These are phyloP conservation scores for Aspergillus bertholletiae DNA, from an alignment of 495 filamentous ascomycete species.

Conservation along the genomic window DNA sequence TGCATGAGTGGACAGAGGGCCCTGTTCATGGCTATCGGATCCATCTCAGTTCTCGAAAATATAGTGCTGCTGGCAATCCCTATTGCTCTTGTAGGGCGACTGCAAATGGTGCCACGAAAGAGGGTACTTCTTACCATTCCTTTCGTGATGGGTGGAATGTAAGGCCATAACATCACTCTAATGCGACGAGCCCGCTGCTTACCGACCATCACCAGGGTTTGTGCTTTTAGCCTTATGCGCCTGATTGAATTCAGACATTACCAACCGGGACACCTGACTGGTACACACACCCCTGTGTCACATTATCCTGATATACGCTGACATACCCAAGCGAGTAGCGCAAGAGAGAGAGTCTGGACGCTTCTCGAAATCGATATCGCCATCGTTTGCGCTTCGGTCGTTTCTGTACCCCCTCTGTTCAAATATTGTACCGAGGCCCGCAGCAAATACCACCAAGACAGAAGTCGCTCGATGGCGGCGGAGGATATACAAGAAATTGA, in stretches of 20 bases:
- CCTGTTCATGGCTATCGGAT: slow-evolving; percentile 18
- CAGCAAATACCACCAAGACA: background rate
- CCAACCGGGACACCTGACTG: slow-evolving; percentile 15
- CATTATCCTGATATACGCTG: too few species aligned
- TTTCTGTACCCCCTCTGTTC: slow-evolving; percentile 28
- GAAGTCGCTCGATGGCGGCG: background rate
- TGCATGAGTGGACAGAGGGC: slow-evolving; percentile 22
- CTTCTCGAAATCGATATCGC: slow-evolving; percentile 48
- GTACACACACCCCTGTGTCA: background rate
- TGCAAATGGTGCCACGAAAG: slow-evolving; percentile 22
- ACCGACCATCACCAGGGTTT: slow-evolving; percentile 21
- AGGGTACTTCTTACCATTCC: slow-evolving; percentile 29
- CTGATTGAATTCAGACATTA: slow-evolving; percentile 19
- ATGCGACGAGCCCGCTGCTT: too few species aligned
- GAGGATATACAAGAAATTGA: background rate
- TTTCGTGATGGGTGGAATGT: slow-evolving; percentile 29
- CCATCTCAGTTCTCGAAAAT: slow-evolving; percentile 22
- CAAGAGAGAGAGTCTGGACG: slow-evolving; percentile 46
- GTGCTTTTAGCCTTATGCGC: slow-evolving; percentile 24
- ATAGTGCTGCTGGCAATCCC: slow-evolving; percentile 28
- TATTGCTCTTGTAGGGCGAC: slow-evolving; percentile 29
- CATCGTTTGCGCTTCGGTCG: slow-evolving; percentile 47
- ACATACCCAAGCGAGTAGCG: slow-evolving; percentile 11
- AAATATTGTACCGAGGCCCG: slow-evolving; percentile 2
- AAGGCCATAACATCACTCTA: too few species aligned